Base-by-base conservation (phyloP, 768 basidiomycete genomes). In the Rhizopogon salebrosus region DNA sequence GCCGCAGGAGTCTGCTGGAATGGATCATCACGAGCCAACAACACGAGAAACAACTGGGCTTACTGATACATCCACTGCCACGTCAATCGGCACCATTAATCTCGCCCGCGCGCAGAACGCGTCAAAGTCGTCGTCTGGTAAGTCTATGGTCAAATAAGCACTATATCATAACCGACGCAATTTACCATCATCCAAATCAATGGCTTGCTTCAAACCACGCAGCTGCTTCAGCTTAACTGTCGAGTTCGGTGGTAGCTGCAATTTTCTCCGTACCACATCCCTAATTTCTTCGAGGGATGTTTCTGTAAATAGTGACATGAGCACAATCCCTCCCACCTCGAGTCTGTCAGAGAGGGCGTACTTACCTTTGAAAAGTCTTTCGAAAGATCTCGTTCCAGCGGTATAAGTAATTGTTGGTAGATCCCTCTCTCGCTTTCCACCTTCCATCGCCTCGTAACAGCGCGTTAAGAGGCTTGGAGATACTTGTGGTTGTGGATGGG, bases 121-220 rank as follows among this genome's bases (percentile, higher is more conserved):
- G 50, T 85, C 83, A 56, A 89, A 91, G 65, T 92, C 89, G 36
- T 86, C 89, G 40, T 89, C 89, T 92, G 50, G 57, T 20, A 38
- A 37, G 51, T 38, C 34, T 34, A 34, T 20, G 26, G n/a, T 29
- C 9, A 56, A 38, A 49, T 22, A 37, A 53, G 43, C 37, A 37
- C 34, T 4, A 46, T 16, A 22, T 9, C 4, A 4, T 9, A 46
- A 31, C 22, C 16, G 45, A 14, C 29, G 45, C 18, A 14, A 64
- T 75, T 55, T 59, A 89, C 90, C 86, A 62, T 92, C 89, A 34
- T 88, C 88, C n/a, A 92, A 73, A 63, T 87, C 86, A 22, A 90
- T 76, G 13, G 64, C 53, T 70, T 70, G 7, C 72, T 78, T n/a
- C n/a, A n/a, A n/a, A 20, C 74, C 74, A 31, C 84, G 77, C 42